These are phyloP conservation scores for Shiraia sp. DNA, from an alignment of 2,329 filamentous ascomycete species.

Conservation along the genomic window DNA sequence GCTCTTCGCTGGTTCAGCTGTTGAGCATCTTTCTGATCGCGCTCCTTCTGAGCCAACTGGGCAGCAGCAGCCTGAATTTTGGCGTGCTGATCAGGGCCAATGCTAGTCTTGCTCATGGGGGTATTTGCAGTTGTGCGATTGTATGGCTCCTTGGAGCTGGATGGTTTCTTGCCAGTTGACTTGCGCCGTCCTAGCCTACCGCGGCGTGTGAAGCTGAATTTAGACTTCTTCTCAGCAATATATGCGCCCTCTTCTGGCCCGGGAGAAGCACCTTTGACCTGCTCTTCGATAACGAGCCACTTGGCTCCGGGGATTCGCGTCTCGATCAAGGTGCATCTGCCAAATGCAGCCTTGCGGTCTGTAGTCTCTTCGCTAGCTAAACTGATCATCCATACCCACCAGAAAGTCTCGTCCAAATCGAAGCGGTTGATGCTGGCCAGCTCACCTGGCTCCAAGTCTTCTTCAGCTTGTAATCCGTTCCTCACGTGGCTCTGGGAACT, in stretches of 20 bases:
- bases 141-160: slow-evolving; percentile 56
- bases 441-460: slow-evolving; percentile 84
- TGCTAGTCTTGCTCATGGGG: slow-evolving; percentile 75
- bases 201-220: slow-evolving; percentile 81
- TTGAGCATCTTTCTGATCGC: slow-evolving; percentile 58
- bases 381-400: slow-evolving; percentile 99
- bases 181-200: slow-evolving; percentile 65
- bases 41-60: slow-evolving; percentile 73
- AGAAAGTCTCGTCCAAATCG: slow-evolving; percentile 92
- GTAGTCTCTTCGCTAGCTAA: slow-evolving; percentile 86
- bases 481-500: slow-evolving; percentile 80
- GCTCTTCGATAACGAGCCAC: slow-evolving; percentile 96
- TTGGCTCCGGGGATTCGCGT: slow-evolving; percentile 78
- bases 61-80: slow-evolving; percentile 90
- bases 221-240: slow-evolving; percentile 92
- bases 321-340: slow-evolving; percentile 88
- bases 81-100: slow-evolving; percentile 89
- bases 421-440: slow-evolving; percentile 87
- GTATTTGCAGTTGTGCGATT: slow-evolving; percentile 54
- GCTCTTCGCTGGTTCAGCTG: slow-evolving; percentile 58
- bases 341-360: slow-evolving; percentile 88
- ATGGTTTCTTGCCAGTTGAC: slow-evolving; percentile 48
- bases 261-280: slow-evolving; percentile 88
- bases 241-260: slow-evolving; percentile 85
- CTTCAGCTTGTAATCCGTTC: slow-evolving; percentile 68